These are phyloP conservation scores for Ophiognomonia clavigignenti-juglandacearum DNA, from an alignment of 2,329 filamentous ascomycete species.

Conservation along the genomic window DNA sequence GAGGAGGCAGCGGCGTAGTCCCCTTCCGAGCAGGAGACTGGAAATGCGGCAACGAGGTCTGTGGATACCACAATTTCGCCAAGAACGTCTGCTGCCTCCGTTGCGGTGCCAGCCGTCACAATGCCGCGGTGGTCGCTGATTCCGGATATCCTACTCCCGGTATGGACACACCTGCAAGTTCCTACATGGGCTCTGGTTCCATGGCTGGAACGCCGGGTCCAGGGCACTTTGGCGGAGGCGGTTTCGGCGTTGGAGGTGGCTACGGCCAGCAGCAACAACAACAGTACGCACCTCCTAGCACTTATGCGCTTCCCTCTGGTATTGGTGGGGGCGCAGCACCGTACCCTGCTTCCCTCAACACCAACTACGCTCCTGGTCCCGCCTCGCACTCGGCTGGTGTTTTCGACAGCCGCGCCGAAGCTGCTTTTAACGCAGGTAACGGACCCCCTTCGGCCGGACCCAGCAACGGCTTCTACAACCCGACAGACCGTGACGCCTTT, in stretches of 20 bases:
- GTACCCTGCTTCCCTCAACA: constrained; percentile 73
- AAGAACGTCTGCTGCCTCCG: constrained; percentile 98
- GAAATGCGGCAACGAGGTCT: constrained; percentile 97
- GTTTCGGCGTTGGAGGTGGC: constrained; percentile 60
- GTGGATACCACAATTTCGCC: constrained; percentile 98
- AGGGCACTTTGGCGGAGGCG: constrained; percentile 65
- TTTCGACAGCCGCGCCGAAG: constrained; percentile 92
- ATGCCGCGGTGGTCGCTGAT: constrained; percentile 90
- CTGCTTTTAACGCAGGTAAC: constrained; percentile 86
- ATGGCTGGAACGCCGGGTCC: constrained; percentile 80
- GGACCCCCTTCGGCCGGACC: constrained; percentile 72
- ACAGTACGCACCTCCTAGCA: constrained; percentile 81
- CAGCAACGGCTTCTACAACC: constrained; percentile 65
- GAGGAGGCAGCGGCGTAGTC: constrained; percentile 78
- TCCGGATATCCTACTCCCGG: constrained; percentile 77
- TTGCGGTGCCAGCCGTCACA: constrained; percentile 90
- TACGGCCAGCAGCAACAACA: constrained; percentile 71
- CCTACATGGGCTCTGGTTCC: constrained; percentile 80
- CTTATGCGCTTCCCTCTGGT: constrained; percentile 83
- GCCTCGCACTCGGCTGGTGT: constrained; percentile 77
- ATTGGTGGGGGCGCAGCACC: constrained; percentile 72
- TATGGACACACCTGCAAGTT: constrained; percentile 81
- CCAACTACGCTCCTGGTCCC: constrained; percentile 71
- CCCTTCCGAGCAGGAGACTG: constrained; percentile 98
- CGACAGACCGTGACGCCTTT: constrained; percentile 69